phyloP scores from a whole-genome alignment of 345 rosid species.

The Pelargonium nanum region DNA sequence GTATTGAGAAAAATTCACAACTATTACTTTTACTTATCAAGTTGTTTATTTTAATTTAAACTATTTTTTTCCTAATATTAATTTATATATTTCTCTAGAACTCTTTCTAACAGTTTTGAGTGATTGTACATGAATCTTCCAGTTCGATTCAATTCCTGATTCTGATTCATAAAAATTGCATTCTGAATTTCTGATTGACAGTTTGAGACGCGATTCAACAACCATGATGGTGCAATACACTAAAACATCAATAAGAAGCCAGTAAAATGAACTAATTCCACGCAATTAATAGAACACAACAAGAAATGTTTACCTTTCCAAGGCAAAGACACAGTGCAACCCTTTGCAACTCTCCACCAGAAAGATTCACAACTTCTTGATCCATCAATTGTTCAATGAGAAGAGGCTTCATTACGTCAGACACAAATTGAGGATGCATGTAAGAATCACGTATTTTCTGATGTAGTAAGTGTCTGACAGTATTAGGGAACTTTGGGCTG shows the following conservation, averaged over 20 bases:
- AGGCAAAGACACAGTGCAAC: slow-evolving; percentile 93
- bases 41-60: too few relatives aligned
- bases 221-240: too few relatives aligned
- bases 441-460: slow-evolving; percentile 84
- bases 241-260: too few relatives aligned
- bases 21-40: too few relatives aligned
- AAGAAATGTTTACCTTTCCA: slow-evolving; percentile 57
- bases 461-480: slow-evolving; percentile 82
- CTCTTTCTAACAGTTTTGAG: too few relatives aligned
- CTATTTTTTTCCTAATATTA: too few relatives aligned
- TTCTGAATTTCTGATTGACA: too few relatives aligned
- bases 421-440: slow-evolving; percentile 87
- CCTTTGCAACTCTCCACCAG: slow-evolving; percentile 99
- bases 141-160: too few relatives aligned
- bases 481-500: slow-evolving; percentile 68
- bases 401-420: slow-evolving; percentile 98
- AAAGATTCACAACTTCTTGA: slow-evolving; percentile 87
- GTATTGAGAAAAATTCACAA: too few relatives aligned
- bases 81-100: too few relatives aligned
- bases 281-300: not conserved
- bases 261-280: not conserved
- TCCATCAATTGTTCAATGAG: slow-evolving; percentile 95
- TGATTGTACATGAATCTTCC: too few relatives aligned
- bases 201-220: too few relatives aligned
- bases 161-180: not conserved